Conservation (phyloP, 108 stramenopile species). For the Phaeodactylum tricornutum region DNA sequence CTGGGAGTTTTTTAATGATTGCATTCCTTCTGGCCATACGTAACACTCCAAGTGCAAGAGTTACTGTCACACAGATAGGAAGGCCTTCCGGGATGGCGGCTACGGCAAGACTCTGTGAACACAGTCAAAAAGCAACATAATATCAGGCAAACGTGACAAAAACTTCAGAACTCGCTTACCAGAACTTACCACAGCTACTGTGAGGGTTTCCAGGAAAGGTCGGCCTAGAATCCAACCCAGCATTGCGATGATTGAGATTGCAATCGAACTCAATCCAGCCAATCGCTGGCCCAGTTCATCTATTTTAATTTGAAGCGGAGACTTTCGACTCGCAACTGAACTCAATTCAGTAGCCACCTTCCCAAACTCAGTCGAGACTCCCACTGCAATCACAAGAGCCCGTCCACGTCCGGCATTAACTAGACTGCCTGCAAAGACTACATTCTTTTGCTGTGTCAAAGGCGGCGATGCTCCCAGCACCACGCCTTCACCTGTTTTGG, state of each 20-base stretch:
- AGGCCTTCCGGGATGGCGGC: constrained; percentile 92
- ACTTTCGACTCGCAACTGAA: constrained; percentile 67
- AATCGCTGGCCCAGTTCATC: constrained; percentile 88
- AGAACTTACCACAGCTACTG: constrained; percentile 96
- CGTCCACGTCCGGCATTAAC: constrained; percentile 82
- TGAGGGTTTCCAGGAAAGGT: constrained; percentile 77
- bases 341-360: constrained; percentile 77
- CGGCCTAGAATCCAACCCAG: constrained; percentile 77
- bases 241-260: constrained; percentile 81
- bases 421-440: constrained; percentile 91
- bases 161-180: too few species aligned
- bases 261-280: constrained; percentile 60
- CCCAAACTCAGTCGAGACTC: constrained; percentile 85
- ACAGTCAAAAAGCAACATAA: background rate
- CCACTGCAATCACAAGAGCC: constrained; percentile 86
- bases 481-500: constrained; percentile 50
- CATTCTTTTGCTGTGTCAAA: constrained; percentile 79
- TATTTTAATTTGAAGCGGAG: constrained; percentile 92
- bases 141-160: background rate
- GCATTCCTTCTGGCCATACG: constrained; percentile 86
- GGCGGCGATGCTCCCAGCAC: constrained; percentile 13
- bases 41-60: constrained; percentile 87
- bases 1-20: constrained; percentile 90
- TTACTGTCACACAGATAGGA: constrained; percentile 86
- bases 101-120: constrained; percentile 59